Base-by-base conservation (phyloP, 1,139 yeast species). In the Protomyces macrosporus region DNA sequence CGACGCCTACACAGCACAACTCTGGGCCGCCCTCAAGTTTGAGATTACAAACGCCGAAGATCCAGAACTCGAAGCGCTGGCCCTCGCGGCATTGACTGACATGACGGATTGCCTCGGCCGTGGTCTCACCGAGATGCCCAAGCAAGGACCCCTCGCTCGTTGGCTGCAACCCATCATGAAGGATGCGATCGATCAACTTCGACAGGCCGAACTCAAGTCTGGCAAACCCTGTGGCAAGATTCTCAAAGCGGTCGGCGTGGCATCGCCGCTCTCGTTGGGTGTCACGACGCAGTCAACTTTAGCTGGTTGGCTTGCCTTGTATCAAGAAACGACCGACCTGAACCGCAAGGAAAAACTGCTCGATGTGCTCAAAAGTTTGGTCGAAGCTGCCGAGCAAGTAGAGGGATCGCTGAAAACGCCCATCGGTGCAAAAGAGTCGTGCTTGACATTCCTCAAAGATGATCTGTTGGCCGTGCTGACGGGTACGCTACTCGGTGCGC, bases 11-110 rank as follows among this genome's bases (percentile, higher is more conserved):
- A 90, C 96, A 91, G 74, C 82, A 35, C 82, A 86, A 1, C 72
- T 93, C 6, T 93, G 97, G 97, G 87, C 88, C 69, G 90, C 96
- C 0, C 77, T 93, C 60, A 93, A 91, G 72, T 90, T 84, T 72
- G 97, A 93, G 72, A 81, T 93, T 34, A 77, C 91, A 66, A 96
- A 91, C 73, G 79, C 79, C 39, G 82, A 78, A 42, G 82, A 81
- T 63, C 78, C 76, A 53, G 79, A 77, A 53, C 71, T 76, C 16
- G 72, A 73, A 10, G 75, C 70, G 23, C 73, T 81, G 23, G 81
- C 88, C 0, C 75, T 88, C 58, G 73, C 75, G 9, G 79, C 85
- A 0, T 74, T 89, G 64, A 74, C 74, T 53, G 70, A 76, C 0
- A 70, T 87, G 4, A 75, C 61, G 34, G 33, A 71, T 5, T 71